Conservation (phyloP, 2,329 filamentous ascomycete species). For the Zalaria obscura region DNA sequence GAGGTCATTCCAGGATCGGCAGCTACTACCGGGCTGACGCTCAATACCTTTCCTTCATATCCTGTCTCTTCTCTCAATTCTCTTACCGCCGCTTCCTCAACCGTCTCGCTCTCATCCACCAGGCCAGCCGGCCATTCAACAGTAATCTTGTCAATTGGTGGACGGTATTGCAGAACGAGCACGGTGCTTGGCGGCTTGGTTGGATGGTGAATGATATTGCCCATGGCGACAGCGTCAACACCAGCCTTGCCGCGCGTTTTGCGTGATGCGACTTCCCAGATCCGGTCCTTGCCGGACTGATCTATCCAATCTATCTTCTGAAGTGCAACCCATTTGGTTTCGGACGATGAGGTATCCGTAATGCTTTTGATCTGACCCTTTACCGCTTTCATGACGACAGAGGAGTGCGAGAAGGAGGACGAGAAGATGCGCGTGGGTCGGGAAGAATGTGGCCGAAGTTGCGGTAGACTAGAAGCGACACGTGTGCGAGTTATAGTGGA, state of each 20-base stretch:
- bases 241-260: slow-evolving; percentile 42
- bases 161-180: slow-evolving; percentile 45
- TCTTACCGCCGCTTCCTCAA: slow-evolving; percentile 40
- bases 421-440: not conserved
- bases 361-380: slow-evolving; percentile 3
- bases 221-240: slow-evolving; percentile 45
- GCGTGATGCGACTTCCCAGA: slow-evolving; percentile 36
- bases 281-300: slow-evolving; percentile 29
- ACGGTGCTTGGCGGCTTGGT: slow-evolving; percentile 33
- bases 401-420: not conserved
- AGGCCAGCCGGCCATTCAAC: slow-evolving; percentile 47
- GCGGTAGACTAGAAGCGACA: no score
- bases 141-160: slow-evolving; percentile 41
- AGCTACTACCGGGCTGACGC: slow-evolving; percentile 45
- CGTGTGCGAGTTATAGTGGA: no score
- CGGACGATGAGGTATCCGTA: slow-evolving; percentile 1
- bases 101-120: slow-evolving; percentile 41
- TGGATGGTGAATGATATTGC: slow-evolving; percentile 37
- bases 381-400: slow-evolving; percentile 2
- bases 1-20: slow-evolving; percentile 39
- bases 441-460: no score
- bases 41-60: slow-evolving; percentile 39
- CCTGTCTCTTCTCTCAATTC: slow-evolving; percentile 50
- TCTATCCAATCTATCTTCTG: slow-evolving; percentile 3
- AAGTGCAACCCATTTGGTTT: slow-evolving; percentile 4